phyloP scores from a whole-genome alignment of 2,329 filamentous ascomycete species.

The Diplodia corticola region DNA sequence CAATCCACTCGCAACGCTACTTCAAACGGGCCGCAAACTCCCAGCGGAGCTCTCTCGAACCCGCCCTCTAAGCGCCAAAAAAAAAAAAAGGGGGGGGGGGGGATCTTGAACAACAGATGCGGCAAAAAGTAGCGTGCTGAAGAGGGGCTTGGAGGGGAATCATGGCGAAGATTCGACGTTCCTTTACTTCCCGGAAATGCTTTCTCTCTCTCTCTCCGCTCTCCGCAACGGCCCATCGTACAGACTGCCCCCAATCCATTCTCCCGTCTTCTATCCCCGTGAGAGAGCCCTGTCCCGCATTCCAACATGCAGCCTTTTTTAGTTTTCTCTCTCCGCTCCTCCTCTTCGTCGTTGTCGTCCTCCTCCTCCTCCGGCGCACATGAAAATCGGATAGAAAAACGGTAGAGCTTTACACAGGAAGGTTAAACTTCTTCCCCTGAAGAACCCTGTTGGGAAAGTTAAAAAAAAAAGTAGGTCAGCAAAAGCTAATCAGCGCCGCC shows the following conservation, averaged over 20 bases:
- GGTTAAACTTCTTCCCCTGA: conserved; percentile 57
- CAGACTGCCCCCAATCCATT: background rate
- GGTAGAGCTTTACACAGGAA: conserved; percentile 47
- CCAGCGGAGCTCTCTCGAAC: background rate
- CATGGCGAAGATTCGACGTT: background rate
- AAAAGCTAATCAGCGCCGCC: background rate
- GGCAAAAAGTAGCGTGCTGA: background rate
- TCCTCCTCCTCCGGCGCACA: background rate
- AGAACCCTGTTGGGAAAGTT: conserved; percentile 53
- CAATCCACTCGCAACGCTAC: background rate
- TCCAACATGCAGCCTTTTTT: background rate
- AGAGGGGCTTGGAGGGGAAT: background rate
- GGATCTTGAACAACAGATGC: background rate
- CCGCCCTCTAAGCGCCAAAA: no score
- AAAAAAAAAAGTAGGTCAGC: background rate
- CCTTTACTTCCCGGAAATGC: background rate
- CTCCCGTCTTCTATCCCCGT: background rate
- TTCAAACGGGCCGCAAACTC: no score
- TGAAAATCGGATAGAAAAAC: background rate
- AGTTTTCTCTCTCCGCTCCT: no score
- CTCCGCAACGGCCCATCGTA: background rate
- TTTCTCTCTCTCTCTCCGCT: background rate
- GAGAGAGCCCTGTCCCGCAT: background rate
- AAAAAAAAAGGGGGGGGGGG: no score
- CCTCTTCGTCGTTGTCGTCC: no score